A percentile compares a stretch with the other conserved stretches of the same genome.
These are phyloP conservation scores for Linderniella brevidens DNA, from an alignment of 257 asterid species.

Conservation along the genomic window DNA sequence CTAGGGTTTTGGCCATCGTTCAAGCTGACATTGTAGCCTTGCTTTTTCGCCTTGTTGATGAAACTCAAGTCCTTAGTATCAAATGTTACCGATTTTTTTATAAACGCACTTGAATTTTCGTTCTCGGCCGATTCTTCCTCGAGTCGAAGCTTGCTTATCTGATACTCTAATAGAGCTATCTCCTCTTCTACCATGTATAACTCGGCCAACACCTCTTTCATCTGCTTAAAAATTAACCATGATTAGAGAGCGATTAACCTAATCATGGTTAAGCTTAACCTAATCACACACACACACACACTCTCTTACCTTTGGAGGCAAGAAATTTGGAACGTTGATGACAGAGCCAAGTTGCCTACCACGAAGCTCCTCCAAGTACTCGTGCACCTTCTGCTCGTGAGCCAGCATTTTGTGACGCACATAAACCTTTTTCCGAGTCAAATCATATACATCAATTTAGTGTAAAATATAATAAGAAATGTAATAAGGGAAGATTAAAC, in stretches of 20 bases:
- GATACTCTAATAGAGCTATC: conserved; percentile 46
- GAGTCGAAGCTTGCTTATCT: conserved; percentile 43
- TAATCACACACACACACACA: conserved; percentile 7
- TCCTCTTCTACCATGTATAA: conserved; percentile 62
- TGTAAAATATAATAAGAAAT: too few species aligned
- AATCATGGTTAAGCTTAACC: too few species aligned
- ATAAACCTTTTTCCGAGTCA: too few species aligned
- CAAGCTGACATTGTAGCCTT: conserved; percentile 34
- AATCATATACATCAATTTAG: too few species aligned
- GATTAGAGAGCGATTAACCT: too few species aligned
- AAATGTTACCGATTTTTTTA: conserved; percentile 22
- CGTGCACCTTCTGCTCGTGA: conserved; percentile 57
- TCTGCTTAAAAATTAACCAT: conserved; percentile 13
- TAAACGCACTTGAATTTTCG: conserved; percentile 11
- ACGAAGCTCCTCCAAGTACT: conserved; percentile 37
- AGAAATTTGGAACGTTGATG: conserved; percentile 41
- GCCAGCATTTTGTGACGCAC: conserved; percentile 59
- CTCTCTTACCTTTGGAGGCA: conserved; percentile 50
- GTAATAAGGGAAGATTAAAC: too few species aligned
- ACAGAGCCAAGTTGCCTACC: conserved; percentile 27
- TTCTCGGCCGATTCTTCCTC: conserved; percentile 30
- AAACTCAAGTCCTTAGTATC: conserved; percentile 70
- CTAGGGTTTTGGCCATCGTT: conserved; percentile 6
- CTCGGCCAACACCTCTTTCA: conserved; percentile 58
- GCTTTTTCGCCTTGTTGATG: conserved; percentile 75